Conservation (phyloP, 345 rosid species). For the Cardamine occulta region DNA sequence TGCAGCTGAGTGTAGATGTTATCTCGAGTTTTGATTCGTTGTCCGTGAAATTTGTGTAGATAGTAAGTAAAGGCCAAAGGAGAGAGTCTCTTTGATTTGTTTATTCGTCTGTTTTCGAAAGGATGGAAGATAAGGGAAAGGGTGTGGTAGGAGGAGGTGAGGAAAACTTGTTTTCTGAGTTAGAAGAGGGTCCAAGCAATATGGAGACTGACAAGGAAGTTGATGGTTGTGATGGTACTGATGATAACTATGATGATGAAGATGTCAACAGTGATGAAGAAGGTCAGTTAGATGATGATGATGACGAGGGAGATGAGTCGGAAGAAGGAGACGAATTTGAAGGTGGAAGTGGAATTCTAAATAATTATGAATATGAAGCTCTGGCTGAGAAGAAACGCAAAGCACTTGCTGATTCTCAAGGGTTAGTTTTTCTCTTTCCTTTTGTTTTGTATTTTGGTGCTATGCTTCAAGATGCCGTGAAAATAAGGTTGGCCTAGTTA, state of each 20-base stretch:
- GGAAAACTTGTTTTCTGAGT: slow-evolving; percentile 26
- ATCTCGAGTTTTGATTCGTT: slow-evolving; percentile 11
- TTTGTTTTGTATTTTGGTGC: slow-evolving; percentile 4
- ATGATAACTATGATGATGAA: slow-evolving; percentile 31
- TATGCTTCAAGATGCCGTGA: slow-evolving; percentile 15
- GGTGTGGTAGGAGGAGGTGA: slow-evolving; percentile 26
- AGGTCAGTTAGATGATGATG: slow-evolving; percentile 35
- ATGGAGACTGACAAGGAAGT: slow-evolving; percentile 29
- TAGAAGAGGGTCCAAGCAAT: slow-evolving; percentile 40
- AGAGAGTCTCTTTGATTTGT: slow-evolving; percentile 20
- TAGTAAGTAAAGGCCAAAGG: slow-evolving; percentile 10
- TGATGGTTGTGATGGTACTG: slow-evolving; percentile 31
- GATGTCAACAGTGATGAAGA: slow-evolving; percentile 40
- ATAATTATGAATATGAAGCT: slow-evolving; percentile 66
- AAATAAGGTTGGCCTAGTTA: neutral
- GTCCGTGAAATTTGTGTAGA: neutral
- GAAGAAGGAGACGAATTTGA: slow-evolving; percentile 33
- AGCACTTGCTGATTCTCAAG: slow-evolving; percentile 50
- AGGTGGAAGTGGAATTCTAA: slow-evolving; percentile 26
- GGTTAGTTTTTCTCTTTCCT: slow-evolving; percentile 28
- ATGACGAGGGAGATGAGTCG: slow-evolving; percentile 28
- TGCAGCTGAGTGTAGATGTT: neutral
- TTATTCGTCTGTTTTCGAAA: neutral
- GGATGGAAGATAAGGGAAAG: slow-evolving; percentile 45
- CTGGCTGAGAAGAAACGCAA: slow-evolving; percentile 81